phyloP scores from a whole-genome alignment of 805 yeast species.

The Sugiyamaella americana region DNA sequence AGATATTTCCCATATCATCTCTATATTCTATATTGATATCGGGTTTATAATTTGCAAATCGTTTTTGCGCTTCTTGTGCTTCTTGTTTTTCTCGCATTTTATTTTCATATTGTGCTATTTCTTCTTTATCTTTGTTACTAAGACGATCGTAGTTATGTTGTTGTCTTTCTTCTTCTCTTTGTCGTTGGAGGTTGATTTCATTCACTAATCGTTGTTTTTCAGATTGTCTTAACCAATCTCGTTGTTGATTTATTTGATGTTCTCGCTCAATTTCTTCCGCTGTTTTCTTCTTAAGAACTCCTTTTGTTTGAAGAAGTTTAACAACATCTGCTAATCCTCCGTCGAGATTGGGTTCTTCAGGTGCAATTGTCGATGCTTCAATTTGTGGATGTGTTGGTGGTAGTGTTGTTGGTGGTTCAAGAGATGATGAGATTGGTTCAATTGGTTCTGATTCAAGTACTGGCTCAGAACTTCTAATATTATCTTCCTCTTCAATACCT shows the following conservation, averaged over 20 bases:
- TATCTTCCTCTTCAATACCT: constrained; percentile 14
- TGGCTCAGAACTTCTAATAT: background rate
- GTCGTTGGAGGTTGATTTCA: constrained; percentile 22
- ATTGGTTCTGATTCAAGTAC: background rate
- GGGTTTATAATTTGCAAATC: constrained; percentile 39
- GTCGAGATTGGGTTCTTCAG: constrained; percentile 21
- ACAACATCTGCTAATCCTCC: constrained; percentile 37
- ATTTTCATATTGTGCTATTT: constrained; percentile 28
- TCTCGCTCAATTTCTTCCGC: constrained; percentile 22
- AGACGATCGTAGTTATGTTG: constrained; percentile 24
- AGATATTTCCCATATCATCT: constrained; percentile 56
- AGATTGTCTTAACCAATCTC: constrained; percentile 20
- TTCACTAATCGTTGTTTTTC: constrained; percentile 18
- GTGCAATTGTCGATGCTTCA: constrained; percentile 13
- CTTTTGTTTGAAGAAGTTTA: constrained; percentile 29
- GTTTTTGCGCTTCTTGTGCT: constrained; percentile 26
- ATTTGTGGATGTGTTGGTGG: background rate
- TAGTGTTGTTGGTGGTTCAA: background rate
- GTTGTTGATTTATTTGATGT: constrained; percentile 15
- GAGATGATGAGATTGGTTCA: background rate
- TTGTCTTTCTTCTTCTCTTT: constrained; percentile 20
- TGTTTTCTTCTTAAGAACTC: constrained; percentile 24
- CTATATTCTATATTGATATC: constrained; percentile 46
- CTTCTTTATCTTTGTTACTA: constrained; percentile 31
- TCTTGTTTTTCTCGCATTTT: constrained; percentile 27